A percentile compares a stretch with the other conserved stretches of the same genome.
Evolutionary conservation across 352 stramenopile species (phyloP).

Genomic region (Chrysophaeum taylorii): DNA sequence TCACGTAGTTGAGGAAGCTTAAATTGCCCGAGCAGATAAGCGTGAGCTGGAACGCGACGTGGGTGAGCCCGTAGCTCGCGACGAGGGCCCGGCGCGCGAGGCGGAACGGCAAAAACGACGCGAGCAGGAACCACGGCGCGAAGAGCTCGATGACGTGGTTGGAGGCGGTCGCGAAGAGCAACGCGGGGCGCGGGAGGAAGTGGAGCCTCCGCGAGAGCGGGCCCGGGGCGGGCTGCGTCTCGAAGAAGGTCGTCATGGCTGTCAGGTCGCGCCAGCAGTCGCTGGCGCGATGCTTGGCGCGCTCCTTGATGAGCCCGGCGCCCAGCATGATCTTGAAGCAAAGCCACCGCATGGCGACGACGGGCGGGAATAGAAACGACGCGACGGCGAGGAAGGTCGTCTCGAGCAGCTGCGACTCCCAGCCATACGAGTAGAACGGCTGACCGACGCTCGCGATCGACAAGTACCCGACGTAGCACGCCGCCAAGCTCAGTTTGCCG

Average conservation of each 20-base stretch:
- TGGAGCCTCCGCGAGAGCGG: conserved; percentile 46
- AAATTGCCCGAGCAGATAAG: conserved; percentile 49
- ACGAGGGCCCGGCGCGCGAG: conserved; percentile 21
- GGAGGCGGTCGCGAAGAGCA: conserved; percentile 31
- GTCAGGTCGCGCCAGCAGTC: conserved; percentile 45
- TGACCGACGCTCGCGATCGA: conserved; percentile 41
- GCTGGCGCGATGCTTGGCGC: conserved; percentile 21
- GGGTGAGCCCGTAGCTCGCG: conserved; percentile 30
- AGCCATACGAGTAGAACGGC: conserved; percentile 50
- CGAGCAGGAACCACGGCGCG: conserved; percentile 41
- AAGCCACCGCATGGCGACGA: conserved; percentile 40
- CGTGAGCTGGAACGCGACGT: conserved; percentile 45
- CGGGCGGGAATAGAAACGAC: conserved; percentile 42
- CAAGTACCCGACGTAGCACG: conserved; percentile 26
- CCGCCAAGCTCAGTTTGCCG: conserved; percentile 36
- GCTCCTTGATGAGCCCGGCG: conserved; percentile 48
- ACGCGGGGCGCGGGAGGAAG: conserved; percentile 31
- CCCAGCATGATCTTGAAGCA: conserved; percentile 49
- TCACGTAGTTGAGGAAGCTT: conserved; percentile 54
- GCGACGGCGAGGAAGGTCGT: conserved; percentile 44
- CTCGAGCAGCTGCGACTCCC: conserved; percentile 49
- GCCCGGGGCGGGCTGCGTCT: conserved; percentile 49
- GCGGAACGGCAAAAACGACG: conserved; percentile 22
- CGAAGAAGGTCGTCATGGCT: conserved; percentile 50
- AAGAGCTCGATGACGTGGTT: conserved; percentile 51